Conservation (phyloP, 2,329 filamentous ascomycete genomes). For the Aspergillus novoparasiticus region DNA sequence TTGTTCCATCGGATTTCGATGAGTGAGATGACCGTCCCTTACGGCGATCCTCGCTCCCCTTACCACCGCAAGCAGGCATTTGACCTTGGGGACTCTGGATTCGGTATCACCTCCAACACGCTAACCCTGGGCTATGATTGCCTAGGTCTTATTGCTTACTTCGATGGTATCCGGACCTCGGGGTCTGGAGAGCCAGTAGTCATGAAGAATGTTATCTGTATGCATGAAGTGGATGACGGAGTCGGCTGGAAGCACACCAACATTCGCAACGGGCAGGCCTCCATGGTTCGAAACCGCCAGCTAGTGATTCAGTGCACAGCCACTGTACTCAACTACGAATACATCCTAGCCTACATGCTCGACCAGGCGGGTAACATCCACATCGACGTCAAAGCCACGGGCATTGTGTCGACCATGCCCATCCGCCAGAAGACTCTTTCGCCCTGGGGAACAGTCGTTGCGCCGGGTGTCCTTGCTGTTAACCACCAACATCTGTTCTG, state of each 20-base stretch:
- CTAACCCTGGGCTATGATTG: conserved; percentile 69
- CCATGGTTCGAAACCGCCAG: conserved; percentile 63
- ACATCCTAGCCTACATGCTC: conserved; percentile 67
- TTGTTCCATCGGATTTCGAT: conserved; percentile 67
- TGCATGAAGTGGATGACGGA: conserved; percentile 71
- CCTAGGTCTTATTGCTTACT: conserved; percentile 65
- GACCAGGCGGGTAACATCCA: conserved; percentile 56
- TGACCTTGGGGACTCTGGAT: conserved; percentile 68
- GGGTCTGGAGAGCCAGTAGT: conserved; percentile 44
- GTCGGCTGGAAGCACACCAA: conserved; percentile 74
- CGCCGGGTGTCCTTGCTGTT: conserved; percentile 65
- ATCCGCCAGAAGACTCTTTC: conserved; percentile 59
- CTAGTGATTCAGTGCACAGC: conserved; percentile 69
- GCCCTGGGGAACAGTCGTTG: conserved; percentile 64
- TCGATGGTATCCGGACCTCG: conserved; percentile 54
- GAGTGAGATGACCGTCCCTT: conserved; percentile 60
- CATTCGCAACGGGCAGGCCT: conserved; percentile 63
- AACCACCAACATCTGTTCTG: conserved; percentile 73
- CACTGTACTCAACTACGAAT: conserved; percentile 72
- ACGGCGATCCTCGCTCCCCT: conserved; percentile 59
- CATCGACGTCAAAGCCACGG: neutral
- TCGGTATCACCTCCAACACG: conserved; percentile 66
- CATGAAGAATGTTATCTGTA: conserved; percentile 58
- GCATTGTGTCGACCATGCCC: neutral
- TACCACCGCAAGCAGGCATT: conserved; percentile 70